Conservation (phyloP, 2,329 filamentous ascomycete genomes). For the Stagonosporopsis cucurbitacearum region DNA sequence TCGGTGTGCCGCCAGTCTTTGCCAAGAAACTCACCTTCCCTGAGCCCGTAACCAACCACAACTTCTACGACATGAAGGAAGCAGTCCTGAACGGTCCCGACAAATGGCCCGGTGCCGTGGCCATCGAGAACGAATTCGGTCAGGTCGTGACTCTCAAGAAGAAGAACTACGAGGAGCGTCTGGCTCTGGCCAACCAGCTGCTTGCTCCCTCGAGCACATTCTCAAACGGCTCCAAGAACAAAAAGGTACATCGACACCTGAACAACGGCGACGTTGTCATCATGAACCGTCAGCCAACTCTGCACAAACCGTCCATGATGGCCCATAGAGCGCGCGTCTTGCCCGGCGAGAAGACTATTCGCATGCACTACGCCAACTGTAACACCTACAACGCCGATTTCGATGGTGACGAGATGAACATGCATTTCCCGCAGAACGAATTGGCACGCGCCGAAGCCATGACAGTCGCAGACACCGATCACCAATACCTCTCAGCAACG, state of each 20-base stretch:
- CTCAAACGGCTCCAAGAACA: conserved; percentile 79
- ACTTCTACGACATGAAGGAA: conserved; percentile 93
- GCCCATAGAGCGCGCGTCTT: conserved; percentile 91
- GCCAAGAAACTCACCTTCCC: conserved; percentile 95
- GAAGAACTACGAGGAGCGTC: conserved; percentile 86
- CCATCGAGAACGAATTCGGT: conserved; percentile 95
- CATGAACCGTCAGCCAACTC: conserved; percentile 97
- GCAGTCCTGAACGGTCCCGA: conserved; percentile 94
- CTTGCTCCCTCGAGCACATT: conserved; percentile 81
- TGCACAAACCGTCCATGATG: conserved; percentile 99
- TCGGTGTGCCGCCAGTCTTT: conserved; percentile 97
- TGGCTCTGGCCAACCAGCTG: conserved; percentile 89
- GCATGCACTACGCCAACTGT: conserved; percentile 99
- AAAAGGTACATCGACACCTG: conserved; percentile 95
- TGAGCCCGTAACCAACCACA: conserved; percentile 95
- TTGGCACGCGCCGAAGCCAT: conserved; percentile 90
- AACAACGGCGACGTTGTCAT: conserved; percentile 96
- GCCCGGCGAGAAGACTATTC: conserved; percentile 93
- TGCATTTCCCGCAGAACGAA: conserved; percentile 99
- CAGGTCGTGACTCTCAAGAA: conserved; percentile 86
- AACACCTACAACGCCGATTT: conserved; percentile 99
- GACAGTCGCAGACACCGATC: conserved; percentile 93
- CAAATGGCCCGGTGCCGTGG: conserved; percentile 91
- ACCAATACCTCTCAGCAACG: conserved; percentile 94
- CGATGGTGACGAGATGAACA: conserved; percentile 99